Base-by-base conservation (phyloP, 1,284 basidiomycete species). In the Chalciporus piperatoides region DNA sequence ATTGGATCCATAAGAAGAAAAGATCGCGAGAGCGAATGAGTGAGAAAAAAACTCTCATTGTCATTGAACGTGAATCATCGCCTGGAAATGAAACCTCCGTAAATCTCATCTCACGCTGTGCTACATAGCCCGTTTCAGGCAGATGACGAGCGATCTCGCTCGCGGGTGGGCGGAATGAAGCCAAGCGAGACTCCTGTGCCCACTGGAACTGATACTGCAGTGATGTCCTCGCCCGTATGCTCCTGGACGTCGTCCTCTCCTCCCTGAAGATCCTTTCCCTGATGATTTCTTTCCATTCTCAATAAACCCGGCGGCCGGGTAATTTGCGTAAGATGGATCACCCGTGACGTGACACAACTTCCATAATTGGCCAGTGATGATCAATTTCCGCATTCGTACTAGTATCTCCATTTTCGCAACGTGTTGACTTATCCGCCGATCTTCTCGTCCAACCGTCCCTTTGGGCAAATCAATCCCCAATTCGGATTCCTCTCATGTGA, bases 351-450 rank as follows among this genome's bases (percentile, higher is more conserved):
- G 21, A 23, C 21, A 23, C 6, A 25, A 25, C 55, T 54, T 41
- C 61, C 57, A 46, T 56, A 53, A 56, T 17, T 6, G 41, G 48
- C 49, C 41, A 53, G 60, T 62, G 62, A 64, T 67, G 62, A 64
- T 64, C 62, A 57, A 65, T 59, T 59, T 43, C 60, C 54, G 21
- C 33, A 53, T 56, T 47, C 15, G 49, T 30, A 14, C 21, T 42
- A 12, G 40, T 48, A 48, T 56, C 17, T 50, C 57, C 58, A 41
- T 42, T 46, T 50, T 41, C 14, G 47, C 48, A 41, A 19, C 48
- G 35, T 53, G 51, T 55, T 64, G 62, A 68, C 64, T 65, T 64
- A 65, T 68, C 64, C 62, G 63, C 66, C 63, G 63, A 64, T 64
- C 63, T 64, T 52, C 49, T 68, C 65, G 64, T 68, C 59, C 49